Conservation (phyloP, 768 basidiomycete species). For the Boletus reticuloceps region DNA sequence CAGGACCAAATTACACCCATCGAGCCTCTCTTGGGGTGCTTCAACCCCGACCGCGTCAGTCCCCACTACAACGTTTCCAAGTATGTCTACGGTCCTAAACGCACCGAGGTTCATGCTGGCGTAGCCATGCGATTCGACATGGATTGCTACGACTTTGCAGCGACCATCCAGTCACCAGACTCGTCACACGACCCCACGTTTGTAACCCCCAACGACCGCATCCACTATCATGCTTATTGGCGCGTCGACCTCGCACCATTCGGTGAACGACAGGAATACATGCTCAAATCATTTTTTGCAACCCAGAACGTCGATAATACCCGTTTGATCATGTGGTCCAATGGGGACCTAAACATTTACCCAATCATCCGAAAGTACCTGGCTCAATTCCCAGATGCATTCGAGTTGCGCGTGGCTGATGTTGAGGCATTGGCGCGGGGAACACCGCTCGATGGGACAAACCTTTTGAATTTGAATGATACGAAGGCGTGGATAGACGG, state of each 20-base stretch:
- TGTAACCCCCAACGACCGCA: constrained; percentile 40
- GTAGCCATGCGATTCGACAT: constrained; percentile 73
- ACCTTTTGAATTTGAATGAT: constrained; percentile 61
- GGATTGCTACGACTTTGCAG: constrained; percentile 93
- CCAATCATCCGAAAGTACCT: constrained; percentile 60
- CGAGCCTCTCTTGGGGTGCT: constrained; percentile 70
- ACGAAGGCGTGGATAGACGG: constrained; percentile 92
- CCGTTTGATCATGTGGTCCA: constrained; percentile 87
- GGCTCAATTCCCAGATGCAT: constrained; percentile 61
- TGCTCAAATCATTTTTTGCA: constrained; percentile 92
- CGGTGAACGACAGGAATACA: constrained; percentile 78
- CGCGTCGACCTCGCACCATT: constrained; percentile 83
- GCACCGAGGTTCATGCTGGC: constrained; percentile 76
- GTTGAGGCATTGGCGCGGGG: constrained; percentile 64
- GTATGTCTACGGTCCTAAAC: constrained; percentile 60
- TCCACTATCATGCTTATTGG: constrained; percentile 93
- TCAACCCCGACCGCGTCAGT: constrained; percentile 58
- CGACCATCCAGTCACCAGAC: constrained; percentile 57
- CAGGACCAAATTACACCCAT: constrained; percentile 65
- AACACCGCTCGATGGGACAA: constrained; percentile 71
- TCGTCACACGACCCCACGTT: constrained; percentile 1
- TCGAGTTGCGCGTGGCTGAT: constrained; percentile 70
- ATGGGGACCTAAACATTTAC: constrained; percentile 65
- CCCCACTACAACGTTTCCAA: constrained; percentile 65
- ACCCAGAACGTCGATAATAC: constrained; percentile 72